A percentile compares a stretch with the other conserved stretches of the same genome.
Conservation (phyloP, 257 asterid genomes). For the Echites panduratus region DNA sequence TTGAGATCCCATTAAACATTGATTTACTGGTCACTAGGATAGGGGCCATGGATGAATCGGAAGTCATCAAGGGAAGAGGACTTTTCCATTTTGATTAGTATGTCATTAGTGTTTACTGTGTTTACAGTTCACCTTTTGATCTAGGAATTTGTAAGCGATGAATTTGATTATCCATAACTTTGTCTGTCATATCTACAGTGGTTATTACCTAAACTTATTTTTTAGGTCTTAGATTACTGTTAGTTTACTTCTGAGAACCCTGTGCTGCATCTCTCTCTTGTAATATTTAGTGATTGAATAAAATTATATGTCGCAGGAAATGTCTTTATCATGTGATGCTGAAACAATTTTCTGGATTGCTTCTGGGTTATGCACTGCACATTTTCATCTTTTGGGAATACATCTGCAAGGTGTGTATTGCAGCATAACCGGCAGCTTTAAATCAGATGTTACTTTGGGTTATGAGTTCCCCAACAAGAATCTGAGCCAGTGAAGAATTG, state of each 20-base stretch:
- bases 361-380: neutral
- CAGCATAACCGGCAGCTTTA: neutral
- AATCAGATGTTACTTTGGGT: neutral
- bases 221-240: neutral
- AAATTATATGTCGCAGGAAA: slow-evolving; percentile 1
- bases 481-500: neutral
- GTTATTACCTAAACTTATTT: neutral
- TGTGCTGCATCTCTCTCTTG: neutral
- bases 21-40: too few species aligned
- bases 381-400: neutral
- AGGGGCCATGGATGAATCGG: neutral
- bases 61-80: neutral
- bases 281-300: neutral
- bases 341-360: neutral
- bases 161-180: too few species aligned
- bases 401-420: neutral
- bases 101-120: neutral
- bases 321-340: neutral
- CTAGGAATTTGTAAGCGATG: neutral
- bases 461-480: neutral
- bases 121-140: neutral
- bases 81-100: neutral
- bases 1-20: neutral
- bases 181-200: neutral
- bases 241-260: neutral